Evolutionary conservation across 768 basidiomycete species (phyloP).

Genomic region (Lactifluus rugatus): DNA sequence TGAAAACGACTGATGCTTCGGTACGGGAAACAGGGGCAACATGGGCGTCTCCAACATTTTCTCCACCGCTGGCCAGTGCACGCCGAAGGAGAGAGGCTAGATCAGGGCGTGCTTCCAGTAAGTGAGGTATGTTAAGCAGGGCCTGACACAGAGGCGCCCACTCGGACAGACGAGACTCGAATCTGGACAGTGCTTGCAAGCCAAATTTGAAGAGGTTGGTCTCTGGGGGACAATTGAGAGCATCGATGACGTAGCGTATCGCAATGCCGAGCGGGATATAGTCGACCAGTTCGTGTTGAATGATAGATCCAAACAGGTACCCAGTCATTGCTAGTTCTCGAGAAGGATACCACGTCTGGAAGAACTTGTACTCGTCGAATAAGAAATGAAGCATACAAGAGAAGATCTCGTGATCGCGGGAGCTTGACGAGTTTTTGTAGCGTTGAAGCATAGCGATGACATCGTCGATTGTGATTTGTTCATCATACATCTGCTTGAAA

Average conservation of each 20-base stretch:
- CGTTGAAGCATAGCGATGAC: slow-evolving; percentile 83
- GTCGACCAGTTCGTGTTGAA: slow-evolving; percentile 88
- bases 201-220: slow-evolving; percentile 95
- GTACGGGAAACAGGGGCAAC: slow-evolving; percentile 23
- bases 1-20: slow-evolving; percentile 55
- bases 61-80: slow-evolving; percentile 48
- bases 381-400: slow-evolving; percentile 99
- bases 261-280: slow-evolving; percentile 93
- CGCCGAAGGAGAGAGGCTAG: slow-evolving; percentile 61
- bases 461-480: slow-evolving; percentile 88
- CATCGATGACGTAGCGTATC: slow-evolving; percentile 92
- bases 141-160: slow-evolving; percentile 92
- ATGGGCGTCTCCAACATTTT: slow-evolving; percentile 30
- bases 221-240: slow-evolving; percentile 81
- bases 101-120: slow-evolving; percentile 80
- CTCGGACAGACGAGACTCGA: slow-evolving; percentile 78
- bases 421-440: slow-evolving; percentile 71
- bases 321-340: slow-evolving; percentile 95
- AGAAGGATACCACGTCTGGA: slow-evolving; percentile 90
- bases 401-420: slow-evolving; percentile 89
- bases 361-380: slow-evolving; percentile 99
- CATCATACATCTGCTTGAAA: slow-evolving; percentile 98
- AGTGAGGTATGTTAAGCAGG: slow-evolving; percentile 75
- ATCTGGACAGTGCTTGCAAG: slow-evolving; percentile 78
- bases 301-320: slow-evolving; percentile 91